Conservation (phyloP, 2,329 filamentous ascomycete genomes). For the Phaeophleospora eucalypticola region DNA sequence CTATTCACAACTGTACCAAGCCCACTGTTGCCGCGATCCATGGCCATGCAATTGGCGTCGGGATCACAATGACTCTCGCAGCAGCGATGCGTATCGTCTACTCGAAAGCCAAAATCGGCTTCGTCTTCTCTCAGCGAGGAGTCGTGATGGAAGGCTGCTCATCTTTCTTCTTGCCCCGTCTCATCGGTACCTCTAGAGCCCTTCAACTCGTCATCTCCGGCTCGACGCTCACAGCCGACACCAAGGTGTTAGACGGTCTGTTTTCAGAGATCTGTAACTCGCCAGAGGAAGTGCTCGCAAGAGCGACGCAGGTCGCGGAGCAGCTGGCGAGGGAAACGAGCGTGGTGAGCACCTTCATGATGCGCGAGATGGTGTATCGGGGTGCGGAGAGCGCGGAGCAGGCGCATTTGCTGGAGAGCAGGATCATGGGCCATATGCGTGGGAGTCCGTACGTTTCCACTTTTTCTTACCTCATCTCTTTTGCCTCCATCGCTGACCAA, state of each 20-base stretch:
- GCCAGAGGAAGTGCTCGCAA: constrained; percentile 18
- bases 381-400: constrained; percentile 17
- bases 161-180: constrained; percentile 18
- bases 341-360: constrained; percentile 21
- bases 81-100: constrained; percentile 17
- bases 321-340: constrained; percentile 14
- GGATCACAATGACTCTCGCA: constrained; percentile 21
- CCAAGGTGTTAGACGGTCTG: constrained; percentile 15
- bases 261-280: constrained; percentile 19
- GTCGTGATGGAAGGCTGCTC: constrained; percentile 21
- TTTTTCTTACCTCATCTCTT: too few relatives aligned
- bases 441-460: constrained; percentile 13
- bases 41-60: constrained; percentile 20
- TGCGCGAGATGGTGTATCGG: constrained; percentile 20
- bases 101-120: constrained; percentile 20
- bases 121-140: constrained; percentile 21
- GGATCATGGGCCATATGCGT: constrained; percentile 20
- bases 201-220: constrained; percentile 17
- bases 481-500: background rate
- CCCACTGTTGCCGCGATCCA: constrained; percentile 21
- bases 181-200: constrained; percentile 14
- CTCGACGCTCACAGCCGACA: constrained; percentile 8
- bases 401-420: constrained; percentile 19
- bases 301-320: constrained; percentile 15
- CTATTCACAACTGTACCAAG: constrained; percentile 21